Evolutionary conservation across 768 basidiomycete species (phyloP), one percentile per base, ranked within the genome.

Genomic region (Baorangia bicolor): DNA sequence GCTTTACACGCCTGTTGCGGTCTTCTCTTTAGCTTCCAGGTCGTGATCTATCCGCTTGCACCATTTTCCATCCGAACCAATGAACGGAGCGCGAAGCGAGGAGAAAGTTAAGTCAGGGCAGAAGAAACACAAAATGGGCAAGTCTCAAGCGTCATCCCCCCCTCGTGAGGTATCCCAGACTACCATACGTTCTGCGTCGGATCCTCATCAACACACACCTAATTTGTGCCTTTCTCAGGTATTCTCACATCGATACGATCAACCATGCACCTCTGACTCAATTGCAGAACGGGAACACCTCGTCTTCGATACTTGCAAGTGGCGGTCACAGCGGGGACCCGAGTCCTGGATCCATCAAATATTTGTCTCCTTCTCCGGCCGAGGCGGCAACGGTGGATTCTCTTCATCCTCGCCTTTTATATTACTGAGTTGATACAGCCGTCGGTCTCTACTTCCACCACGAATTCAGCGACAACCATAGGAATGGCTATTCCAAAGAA

Each of bases 401-500:
- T 51, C 50, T 49, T 42, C 45, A 21, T 43, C 44, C 21, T 40
- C 40, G 7, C 27, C 43, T 39, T 43, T 53, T 53, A 53, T 58
- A 47, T 47, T 5, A 14, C 58, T 63, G 42, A 66, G 27, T 48
- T 31, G 34, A 13, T 49, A 40, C 48, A 69, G 64, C 14, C 46
- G 5, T 45, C 46, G 6, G 21, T 41, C 42, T 51, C 60, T 11
- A 23, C 52, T 16, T 38, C 58, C 18, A 34, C 44, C 34, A 43
- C 46, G 20, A 55, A 46, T 2, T 20, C 49, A 33, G 21, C 38
- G 3, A 16, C 31, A 41, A 20, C 56, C 20, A 23, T 8, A 43
- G 60, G 42, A 21, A 70, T 69, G 66, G 39, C 57, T 12, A 35
- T 58, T 53, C 46, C 48, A 41, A 67, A 51, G 40, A 57, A 11